phyloP scores from a whole-genome alignment of 2,329 filamentous ascomycete species.

The Penicillium sp. region DNA sequence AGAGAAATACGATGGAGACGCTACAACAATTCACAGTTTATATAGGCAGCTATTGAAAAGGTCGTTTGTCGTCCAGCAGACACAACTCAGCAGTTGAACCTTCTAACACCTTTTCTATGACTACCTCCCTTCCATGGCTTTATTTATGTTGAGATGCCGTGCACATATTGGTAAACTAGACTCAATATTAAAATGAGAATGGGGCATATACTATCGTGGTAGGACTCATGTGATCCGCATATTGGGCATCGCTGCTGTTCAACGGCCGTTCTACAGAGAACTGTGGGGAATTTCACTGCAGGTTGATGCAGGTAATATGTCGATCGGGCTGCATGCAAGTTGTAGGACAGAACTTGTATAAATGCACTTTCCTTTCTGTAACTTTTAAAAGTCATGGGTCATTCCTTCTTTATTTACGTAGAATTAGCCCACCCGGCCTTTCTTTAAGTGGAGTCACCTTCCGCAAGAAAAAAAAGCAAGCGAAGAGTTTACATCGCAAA shows the following conservation, averaged over 20 bases:
- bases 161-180: too few relatives aligned
- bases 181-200: background rate
- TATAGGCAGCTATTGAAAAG: background rate
- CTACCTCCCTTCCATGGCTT: background rate
- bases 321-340: background rate
- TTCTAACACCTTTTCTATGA: background rate
- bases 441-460: too few relatives aligned
- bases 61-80: background rate
- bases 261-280: background rate
- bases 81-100: too few relatives aligned
- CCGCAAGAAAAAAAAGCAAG: background rate
- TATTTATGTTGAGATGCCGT: too few relatives aligned
- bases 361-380: background rate
- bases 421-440: background rate
- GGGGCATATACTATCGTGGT: background rate
- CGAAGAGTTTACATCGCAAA: background rate
- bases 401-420: too few relatives aligned
- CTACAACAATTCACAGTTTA: background rate
- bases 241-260: background rate
- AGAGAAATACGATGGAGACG: background rate
- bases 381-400: background rate
- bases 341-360: background rate
- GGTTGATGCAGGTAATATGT: background rate
- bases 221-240: background rate
- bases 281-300: slow-evolving; percentile 1